Evolutionary conservation across 169 alveolate species (phyloP), one percentile per base, ranked within the genome.

Genomic region (Babesia divergens): DNA sequence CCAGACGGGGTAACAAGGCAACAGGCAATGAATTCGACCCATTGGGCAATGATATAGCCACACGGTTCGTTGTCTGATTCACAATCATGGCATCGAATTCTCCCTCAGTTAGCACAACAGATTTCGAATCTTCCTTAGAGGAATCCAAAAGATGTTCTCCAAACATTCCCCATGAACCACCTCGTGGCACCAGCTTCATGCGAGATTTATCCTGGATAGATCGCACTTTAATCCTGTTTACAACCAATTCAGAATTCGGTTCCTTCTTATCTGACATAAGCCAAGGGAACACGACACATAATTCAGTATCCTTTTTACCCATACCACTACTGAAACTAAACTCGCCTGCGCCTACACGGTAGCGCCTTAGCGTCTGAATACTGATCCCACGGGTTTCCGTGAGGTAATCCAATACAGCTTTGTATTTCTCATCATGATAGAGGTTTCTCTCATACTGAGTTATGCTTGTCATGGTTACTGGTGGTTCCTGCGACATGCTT

Each of bases 81-180:
- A 94, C 96, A 29, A 96, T 92, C 98, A 96, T 94, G 13, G 99
- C 98, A 90, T 96, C 99, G 84, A 84, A 93, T 82, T 96, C 99
- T 24, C 99, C 99, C 83, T 96, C 99, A n/a, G 99, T 94, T 0
- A 96, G 65, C 14, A 95, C 94, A 13, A 96, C 46, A 16, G 89
- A 88, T 18, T 80, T 74, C 26, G 84, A 69, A 72, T 67, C 31
- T n/a, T 50, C 65, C 64, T 34, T 18, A 35, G 31, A 65, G 35
- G 77, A 51, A 22, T 72, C 69, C 29, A 93, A 68, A 37, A 93
- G 83, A 44, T 91, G 95, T 22, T 91, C 91, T 37, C 99, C 99
- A 72, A 96, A 96, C 62, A 96, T 84, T 5, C 98, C 99, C 86
- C 92, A 86, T 9, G 74, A 56, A 9, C 94, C 93, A 26, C 97